These are phyloP conservation scores for Claviceps cyperi DNA, from an alignment of 2,329 filamentous ascomycete species.

Conservation along the genomic window DNA sequence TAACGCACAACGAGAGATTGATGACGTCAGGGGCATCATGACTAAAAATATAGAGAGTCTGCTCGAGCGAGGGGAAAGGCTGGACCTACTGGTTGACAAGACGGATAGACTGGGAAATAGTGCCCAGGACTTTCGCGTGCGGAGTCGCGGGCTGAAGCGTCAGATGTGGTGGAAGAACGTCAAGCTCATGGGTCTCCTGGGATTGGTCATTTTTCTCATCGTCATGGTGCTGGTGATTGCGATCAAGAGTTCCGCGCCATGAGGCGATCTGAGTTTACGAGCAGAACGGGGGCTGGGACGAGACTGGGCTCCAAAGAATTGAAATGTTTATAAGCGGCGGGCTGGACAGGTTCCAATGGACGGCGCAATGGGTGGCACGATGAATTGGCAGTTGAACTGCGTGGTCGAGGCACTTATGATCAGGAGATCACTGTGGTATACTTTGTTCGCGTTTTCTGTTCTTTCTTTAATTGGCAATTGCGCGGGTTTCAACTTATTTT, in stretches of 20 bases:
- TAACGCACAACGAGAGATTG: slow-evolving; percentile 78
- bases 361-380: neutral
- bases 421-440: neutral
- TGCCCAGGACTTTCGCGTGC: slow-evolving; percentile 78
- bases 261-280: neutral
- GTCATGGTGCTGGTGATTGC: slow-evolving; percentile 40
- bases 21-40: slow-evolving; percentile 86
- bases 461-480: neutral
- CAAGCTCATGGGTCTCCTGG: slow-evolving; percentile 74
- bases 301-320: neutral
- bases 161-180: slow-evolving; percentile 99
- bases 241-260: slow-evolving; percentile 26
- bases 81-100: slow-evolving; percentile 91
- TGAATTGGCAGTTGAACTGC: neutral
- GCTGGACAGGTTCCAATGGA: neutral
- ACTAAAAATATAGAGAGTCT: slow-evolving; percentile 87
- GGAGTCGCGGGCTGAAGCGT: slow-evolving; percentile 73
- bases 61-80: slow-evolving; percentile 78
- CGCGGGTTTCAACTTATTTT: neutral
- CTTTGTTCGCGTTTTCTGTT: neutral
- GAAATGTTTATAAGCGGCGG: neutral
- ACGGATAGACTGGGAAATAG: slow-evolving; percentile 82
- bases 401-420: neutral
- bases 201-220: slow-evolving; percentile 50
- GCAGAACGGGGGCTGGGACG: neutral